These are phyloP conservation scores for Lepiota brunneoincarnata DNA, from an alignment of 768 basidiomycete genomes.

Conservation along the genomic window DNA sequence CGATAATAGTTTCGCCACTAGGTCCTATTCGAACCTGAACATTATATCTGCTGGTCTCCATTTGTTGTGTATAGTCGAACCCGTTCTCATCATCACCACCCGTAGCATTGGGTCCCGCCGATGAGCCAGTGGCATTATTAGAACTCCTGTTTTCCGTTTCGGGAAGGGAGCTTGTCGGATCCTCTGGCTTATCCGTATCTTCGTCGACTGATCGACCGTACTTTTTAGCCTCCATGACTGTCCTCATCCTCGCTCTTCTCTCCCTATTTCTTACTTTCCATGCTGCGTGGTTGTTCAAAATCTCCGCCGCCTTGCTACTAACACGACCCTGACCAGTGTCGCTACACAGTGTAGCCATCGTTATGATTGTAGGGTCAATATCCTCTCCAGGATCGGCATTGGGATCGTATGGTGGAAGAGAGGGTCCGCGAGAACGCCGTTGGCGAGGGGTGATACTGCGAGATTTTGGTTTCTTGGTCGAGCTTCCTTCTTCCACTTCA, in stretches of 20 bases:
- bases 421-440: slow-evolving; percentile 42
- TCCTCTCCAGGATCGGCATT: slow-evolving; percentile 70
- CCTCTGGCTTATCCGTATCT: slow-evolving; percentile 25
- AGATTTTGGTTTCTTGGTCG: slow-evolving; percentile 18
- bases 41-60: slow-evolving; percentile 71
- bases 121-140: neutral
- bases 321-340: slow-evolving; percentile 80
- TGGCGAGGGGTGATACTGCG: slow-evolving; percentile 30
- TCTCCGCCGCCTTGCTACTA: slow-evolving; percentile 73
- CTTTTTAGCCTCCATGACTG: slow-evolving; percentile 69
- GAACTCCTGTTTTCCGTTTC: slow-evolving; percentile 14
- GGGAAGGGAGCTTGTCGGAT: slow-evolving; percentile 11
- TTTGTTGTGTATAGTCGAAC: slow-evolving; percentile 67
- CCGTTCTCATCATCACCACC: slow-evolving; percentile 44
- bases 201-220: slow-evolving; percentile 60
- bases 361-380: slow-evolving; percentile 78
- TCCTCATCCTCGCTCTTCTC: slow-evolving; percentile 60
- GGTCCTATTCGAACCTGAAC: slow-evolving; percentile 87
- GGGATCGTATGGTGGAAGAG: slow-evolving; percentile 54
- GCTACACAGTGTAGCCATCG: slow-evolving; percentile 76
- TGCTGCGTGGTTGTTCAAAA: slow-evolving; percentile 64
- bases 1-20: slow-evolving; percentile 83
- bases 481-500: slow-evolving; percentile 14
- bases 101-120: slow-evolving; percentile 8
- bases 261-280: slow-evolving; percentile 73